These are phyloP conservation scores for Hypericum androsaemum DNA, from an alignment of 345 rosid genomes.

Conservation along the genomic window DNA sequence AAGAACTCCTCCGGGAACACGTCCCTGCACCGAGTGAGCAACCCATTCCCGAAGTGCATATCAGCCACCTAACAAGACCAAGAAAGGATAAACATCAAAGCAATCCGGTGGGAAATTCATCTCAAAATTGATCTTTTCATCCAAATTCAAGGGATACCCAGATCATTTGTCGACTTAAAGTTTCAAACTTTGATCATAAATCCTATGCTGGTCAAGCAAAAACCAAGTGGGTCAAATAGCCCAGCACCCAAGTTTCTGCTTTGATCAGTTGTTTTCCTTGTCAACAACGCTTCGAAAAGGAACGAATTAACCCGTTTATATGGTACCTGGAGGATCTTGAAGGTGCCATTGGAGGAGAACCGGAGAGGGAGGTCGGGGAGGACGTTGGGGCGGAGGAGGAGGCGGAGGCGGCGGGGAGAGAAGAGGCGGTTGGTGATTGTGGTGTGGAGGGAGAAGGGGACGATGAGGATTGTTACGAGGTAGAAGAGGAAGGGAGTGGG, in stretches of 20 bases:
- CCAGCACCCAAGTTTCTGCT: too few relatives aligned
- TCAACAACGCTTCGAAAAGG: too few relatives aligned
- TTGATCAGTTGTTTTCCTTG: too few relatives aligned
- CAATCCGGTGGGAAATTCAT: too few relatives aligned
- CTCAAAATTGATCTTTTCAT: too few relatives aligned
- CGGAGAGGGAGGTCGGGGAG: constrained; percentile 60
- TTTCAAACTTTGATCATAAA: too few relatives aligned
- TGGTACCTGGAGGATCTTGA: constrained; percentile 82
- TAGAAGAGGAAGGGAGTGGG: constrained; percentile 23
- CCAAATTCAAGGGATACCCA: too few relatives aligned
- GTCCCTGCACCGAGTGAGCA: constrained; percentile 61
- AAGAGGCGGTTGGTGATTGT: constrained; percentile 32
- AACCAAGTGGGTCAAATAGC: too few relatives aligned
- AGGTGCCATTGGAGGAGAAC: constrained; percentile 72
- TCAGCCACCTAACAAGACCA: constrained; percentile 54
- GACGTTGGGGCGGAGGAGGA: constrained; percentile 43
- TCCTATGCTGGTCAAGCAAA: too few relatives aligned
- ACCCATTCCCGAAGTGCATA: constrained; percentile 81
- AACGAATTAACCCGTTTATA: too few relatives aligned
- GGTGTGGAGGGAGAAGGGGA: constrained; percentile 40
- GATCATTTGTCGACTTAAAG: too few relatives aligned
- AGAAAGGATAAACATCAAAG: too few relatives aligned
- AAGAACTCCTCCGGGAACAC: constrained; percentile 46
- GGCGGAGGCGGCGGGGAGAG: constrained; percentile 22
- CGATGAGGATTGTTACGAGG: constrained; percentile 22